Evolutionary conservation across 116 monocot genomes (phyloP).

Genomic region (Papilionanthe hybrid): DNA sequence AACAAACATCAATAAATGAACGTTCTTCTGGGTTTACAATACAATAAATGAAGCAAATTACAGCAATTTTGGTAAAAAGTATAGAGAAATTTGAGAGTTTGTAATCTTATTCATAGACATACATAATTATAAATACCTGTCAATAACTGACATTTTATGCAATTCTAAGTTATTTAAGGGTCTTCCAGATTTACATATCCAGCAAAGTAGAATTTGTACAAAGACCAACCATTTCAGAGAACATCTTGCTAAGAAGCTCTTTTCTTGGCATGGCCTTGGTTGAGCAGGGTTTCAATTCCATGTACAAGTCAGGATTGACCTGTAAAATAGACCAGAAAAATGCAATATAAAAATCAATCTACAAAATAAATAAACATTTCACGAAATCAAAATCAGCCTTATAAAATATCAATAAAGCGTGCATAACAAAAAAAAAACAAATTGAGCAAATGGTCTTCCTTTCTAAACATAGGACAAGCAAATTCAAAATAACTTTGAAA

Average conservation of each 20-base stretch:
- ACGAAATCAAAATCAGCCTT: constrained; percentile 3
- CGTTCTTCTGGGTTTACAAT: background rate
- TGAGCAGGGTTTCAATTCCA: constrained; percentile 97
- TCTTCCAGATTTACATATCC: background rate
- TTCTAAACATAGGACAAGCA: background rate
- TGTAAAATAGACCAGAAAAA: constrained; percentile 19
- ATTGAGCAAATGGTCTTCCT: background rate
- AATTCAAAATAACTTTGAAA: background rate
- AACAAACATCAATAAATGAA: background rate
- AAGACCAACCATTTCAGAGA: constrained; percentile 82
- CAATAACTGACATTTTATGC: background rate
- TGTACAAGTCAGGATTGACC: constrained; percentile 95
- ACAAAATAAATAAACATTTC: background rate
- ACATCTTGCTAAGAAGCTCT: constrained; percentile 99
- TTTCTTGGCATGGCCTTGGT: constrained; percentile 98
- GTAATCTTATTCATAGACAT: background rate
- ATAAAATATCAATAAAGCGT: background rate
- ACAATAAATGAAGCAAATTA: background rate
- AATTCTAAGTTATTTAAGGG: background rate
- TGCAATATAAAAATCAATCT: background rate
- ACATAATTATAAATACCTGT: background rate
- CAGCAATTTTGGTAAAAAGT: background rate
- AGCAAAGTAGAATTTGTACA: background rate
- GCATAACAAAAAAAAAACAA: background rate
- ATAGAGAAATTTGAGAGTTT: background rate